Conservation (phyloP, 257 asterid species). For the Eustoma russellianum region DNA sequence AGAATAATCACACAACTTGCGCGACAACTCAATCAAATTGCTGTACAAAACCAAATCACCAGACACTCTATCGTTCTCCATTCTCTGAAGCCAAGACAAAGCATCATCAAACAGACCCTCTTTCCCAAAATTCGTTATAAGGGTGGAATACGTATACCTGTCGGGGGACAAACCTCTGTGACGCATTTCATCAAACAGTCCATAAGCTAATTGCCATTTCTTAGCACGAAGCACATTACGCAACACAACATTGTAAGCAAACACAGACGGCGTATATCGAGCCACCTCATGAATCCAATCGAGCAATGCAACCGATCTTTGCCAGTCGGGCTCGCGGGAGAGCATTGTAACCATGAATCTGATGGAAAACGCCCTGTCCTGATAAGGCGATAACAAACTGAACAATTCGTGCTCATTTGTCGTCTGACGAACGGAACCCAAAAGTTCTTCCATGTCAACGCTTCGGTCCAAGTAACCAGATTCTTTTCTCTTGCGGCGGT, state of each 20-base stretch:
- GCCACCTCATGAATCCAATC: conserved; percentile 92
- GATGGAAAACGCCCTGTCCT: conserved; percentile 45
- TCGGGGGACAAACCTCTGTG: conserved; percentile 62
- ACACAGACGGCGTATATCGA: conserved; percentile 63
- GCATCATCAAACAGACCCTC: conserved; percentile 86
- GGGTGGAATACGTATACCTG: conserved; percentile 81
- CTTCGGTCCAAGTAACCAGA: conserved; percentile 40
- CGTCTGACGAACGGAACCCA: conserved; percentile 49
- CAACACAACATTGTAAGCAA: conserved; percentile 88
- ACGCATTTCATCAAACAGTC: conserved; percentile 98
- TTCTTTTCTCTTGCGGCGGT: conserved; percentile 25
- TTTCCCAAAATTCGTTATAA: conserved; percentile 77
- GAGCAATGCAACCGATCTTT: conserved; percentile 74
- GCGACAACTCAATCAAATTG: conserved; percentile 80
- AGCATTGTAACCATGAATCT: conserved; percentile 78
- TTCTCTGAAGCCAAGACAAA: conserved; percentile 88
- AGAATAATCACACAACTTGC: conserved; percentile 66
- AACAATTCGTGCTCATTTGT: conserved; percentile 57
- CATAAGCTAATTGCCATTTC: conserved; percentile 64
- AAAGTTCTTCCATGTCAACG: conserved; percentile 67
- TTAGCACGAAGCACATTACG: conserved; percentile 72
- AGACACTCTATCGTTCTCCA: conserved; percentile 71
- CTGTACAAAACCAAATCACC: conserved; percentile 89
- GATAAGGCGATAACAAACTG: conserved; percentile 61
- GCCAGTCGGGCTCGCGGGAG: conserved; percentile 83